A percentile compares a stretch with the other conserved stretches of the same genome.
Conservation (phyloP, 441 rosid genomes). For the Geranium incanum region DNA sequence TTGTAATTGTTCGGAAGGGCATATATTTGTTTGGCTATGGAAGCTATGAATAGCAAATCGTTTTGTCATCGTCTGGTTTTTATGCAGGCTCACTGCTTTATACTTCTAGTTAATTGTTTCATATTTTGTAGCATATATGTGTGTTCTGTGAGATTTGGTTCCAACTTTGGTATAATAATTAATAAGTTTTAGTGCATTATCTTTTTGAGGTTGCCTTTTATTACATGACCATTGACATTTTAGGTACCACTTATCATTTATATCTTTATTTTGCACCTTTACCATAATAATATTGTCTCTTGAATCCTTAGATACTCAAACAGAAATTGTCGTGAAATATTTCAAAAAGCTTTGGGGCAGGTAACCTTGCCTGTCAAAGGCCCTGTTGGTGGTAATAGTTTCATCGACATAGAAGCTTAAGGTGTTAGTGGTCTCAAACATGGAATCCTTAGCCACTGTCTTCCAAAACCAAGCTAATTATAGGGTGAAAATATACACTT, state of each 20-base stretch:
- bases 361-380: slow-evolving; percentile 21
- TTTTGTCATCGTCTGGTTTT: slow-evolving; percentile 17
- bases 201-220: neutral
- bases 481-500: too few species aligned
- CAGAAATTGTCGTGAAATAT: slow-evolving; percentile 29
- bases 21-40: slow-evolving; percentile 49
- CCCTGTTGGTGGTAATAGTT: neutral
- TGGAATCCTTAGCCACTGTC: neutral
- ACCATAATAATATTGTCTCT: neutral
- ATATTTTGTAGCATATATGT: slow-evolving; percentile 33
- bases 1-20: slow-evolving; percentile 19
- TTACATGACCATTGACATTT: neutral
- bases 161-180: slow-evolving; percentile 38
- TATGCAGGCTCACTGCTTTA: neutral
- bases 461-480: neutral
- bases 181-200: slow-evolving; percentile 25
- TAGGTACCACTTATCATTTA: neutral
- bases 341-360: slow-evolving; percentile 40
- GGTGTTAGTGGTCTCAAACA: neutral
- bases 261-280: neutral
- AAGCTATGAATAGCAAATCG: slow-evolving; percentile 41
- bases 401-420: too few species aligned
- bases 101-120: neutral
- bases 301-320: slow-evolving; percentile 30
- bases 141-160: slow-evolving; percentile 32